Base-by-base conservation (phyloP, 768 basidiomycete genomes). In the Psilocybe tampanensis region DNA sequence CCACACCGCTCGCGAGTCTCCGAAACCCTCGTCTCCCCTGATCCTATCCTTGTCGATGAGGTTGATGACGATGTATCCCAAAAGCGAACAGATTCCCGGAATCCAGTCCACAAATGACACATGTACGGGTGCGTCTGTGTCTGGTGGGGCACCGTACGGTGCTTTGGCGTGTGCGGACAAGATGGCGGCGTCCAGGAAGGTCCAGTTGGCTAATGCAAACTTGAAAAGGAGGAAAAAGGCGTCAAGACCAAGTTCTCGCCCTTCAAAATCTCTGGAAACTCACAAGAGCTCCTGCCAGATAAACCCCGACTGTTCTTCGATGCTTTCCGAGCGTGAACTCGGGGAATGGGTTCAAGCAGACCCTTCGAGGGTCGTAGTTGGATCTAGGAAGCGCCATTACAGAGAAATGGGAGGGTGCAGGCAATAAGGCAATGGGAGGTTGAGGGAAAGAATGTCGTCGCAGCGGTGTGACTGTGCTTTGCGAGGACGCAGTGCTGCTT, bases 51-150 rank as follows among this genome's bases (percentile, higher is more conserved):
- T 98, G 78, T 99, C 95, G 65, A 98, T 95, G 55, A 97, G 70
- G 72, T 94, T 95, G 74, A 96, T 86, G 72, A 97, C 80, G 60
- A 98, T 73, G 81, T 95, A 94, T 18, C 96, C 97, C 12, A 98
- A 74, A 26, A 97, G 82, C 7, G 93, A 94, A 73, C 89, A 94
- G 64, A 98, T 85, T 19, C 95, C 96, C 0, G 96, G 94, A n/a
- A 97, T 78, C 97, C 97, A 99, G 78, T 98, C 97, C 54, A 94
- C 86, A 69, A 98, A 97, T 12, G 83, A 77, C 70, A 99, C 92
- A 66, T 94, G 94, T 0, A 83, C 80, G 9, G 81, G 80, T 0
- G 76, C 70, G 0, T 86, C 83, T 50, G 86, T 79, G 63, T 88
- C 80, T 2, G 67, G 68, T 6, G 89, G 89, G 3, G 86, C 80